These are phyloP conservation scores for Fusarium nodosum DNA, from an alignment of 2,329 filamentous ascomycete species.

Conservation along the genomic window DNA sequence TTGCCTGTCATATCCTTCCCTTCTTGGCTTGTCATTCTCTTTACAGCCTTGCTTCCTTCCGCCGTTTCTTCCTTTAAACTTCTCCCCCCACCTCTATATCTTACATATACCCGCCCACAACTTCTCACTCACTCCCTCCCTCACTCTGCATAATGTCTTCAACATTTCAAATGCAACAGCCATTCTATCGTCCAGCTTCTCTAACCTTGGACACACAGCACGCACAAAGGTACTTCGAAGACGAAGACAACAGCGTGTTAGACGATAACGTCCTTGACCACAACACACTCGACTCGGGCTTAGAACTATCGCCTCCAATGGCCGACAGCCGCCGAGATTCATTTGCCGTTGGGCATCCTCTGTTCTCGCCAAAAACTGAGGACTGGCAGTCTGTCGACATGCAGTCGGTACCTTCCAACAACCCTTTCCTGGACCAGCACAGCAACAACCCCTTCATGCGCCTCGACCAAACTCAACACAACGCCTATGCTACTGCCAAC, in stretches of 20 bases:
- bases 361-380: constrained; percentile 76
- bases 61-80: constrained; percentile 36
- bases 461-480: constrained; percentile 65
- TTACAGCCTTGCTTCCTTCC: constrained; percentile 41
- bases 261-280: constrained; percentile 73
- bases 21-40: constrained; percentile 45
- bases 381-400: constrained; percentile 75
- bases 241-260: constrained; percentile 71
- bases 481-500: constrained; percentile 58
- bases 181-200: constrained; percentile 64
- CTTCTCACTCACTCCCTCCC: constrained; percentile 35
- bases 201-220: constrained; percentile 68
- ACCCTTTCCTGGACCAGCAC: constrained; percentile 70
- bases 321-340: constrained; percentile 73
- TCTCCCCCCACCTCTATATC: constrained; percentile 28
- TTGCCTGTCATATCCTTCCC: constrained; percentile 31
- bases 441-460: constrained; percentile 77
- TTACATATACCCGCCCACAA: constrained; percentile 22
- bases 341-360: constrained; percentile 67
- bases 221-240: constrained; percentile 70
- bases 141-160: constrained; percentile 62
- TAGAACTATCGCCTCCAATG: constrained; percentile 75
- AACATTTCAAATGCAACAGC: constrained; percentile 63
- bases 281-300: constrained; percentile 69
- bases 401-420: constrained; percentile 74